These are phyloP conservation scores for Hyparrhenia diplandra DNA, from an alignment of 176 grass and related monocot species.

Conservation along the genomic window DNA sequence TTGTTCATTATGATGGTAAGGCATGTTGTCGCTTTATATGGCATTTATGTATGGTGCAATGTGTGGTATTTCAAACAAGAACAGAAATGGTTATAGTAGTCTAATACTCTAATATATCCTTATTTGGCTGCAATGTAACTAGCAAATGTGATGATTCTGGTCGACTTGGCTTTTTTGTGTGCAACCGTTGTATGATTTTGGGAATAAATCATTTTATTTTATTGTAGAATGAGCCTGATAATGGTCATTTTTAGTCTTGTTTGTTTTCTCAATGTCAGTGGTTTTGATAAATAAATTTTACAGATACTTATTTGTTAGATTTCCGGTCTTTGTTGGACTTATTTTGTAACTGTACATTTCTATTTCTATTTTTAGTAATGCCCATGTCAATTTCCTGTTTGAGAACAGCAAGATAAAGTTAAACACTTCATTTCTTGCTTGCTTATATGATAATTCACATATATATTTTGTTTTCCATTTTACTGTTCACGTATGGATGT, in stretches of 20 bases:
- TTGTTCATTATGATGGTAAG: background rate
- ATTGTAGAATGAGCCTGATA: background rate
- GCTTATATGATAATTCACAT: background rate
- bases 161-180: background rate
- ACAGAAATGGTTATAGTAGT: background rate
- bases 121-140: slow-evolving; percentile 12
- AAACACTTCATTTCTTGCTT: background rate
- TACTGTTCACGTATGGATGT: background rate
- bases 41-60: background rate
- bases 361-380: background rate
- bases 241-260: background rate
- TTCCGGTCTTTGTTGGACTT: background rate
- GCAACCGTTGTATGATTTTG: background rate
- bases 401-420: background rate
- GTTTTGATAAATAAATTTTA: background rate
- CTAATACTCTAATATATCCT: slow-evolving; percentile 14
- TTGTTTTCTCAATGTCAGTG: background rate
- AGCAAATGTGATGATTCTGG: background rate
- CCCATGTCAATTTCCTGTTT: background rate
- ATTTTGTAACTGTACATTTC: background rate
- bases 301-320: too few species aligned
- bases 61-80: background rate
- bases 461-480: background rate
- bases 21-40: background rate
- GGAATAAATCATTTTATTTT: background rate